A percentile compares a stretch with the other conserved stretches of the same genome.
phyloP scores from a whole-genome alignment of 352 stramenopile species.

The Elongisporangium undulatum region DNA sequence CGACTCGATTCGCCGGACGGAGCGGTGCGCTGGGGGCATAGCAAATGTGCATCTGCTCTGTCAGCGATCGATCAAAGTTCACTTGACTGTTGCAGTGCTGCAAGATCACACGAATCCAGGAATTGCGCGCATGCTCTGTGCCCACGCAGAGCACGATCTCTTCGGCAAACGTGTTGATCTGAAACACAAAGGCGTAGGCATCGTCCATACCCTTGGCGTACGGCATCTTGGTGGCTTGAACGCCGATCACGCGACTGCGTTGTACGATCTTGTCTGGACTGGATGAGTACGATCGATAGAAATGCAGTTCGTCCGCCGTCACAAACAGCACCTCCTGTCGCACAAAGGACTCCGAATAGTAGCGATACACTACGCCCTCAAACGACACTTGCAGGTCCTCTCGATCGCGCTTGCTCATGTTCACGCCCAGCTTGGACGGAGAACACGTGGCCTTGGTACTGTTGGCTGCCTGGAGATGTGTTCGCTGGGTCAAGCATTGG shows the following conservation, averaged over 20 bases:
- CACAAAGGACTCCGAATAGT: slow-evolving; percentile 46
- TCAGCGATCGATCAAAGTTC: slow-evolving; percentile 39
- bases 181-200: slow-evolving; percentile 40
- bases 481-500: slow-evolving; percentile 45
- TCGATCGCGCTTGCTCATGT: slow-evolving; percentile 54
- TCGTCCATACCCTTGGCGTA: slow-evolving; percentile 11
- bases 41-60: slow-evolving; percentile 35
- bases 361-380: slow-evolving; percentile 74
- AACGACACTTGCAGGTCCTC: slow-evolving; percentile 48
- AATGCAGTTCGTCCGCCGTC: slow-evolving; percentile 46
- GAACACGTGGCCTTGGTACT: slow-evolving; percentile 36
- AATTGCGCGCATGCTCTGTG: slow-evolving; percentile 49
- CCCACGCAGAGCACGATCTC: slow-evolving; percentile 72
- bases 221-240: slow-evolving; percentile 30
- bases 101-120: slow-evolving; percentile 58
- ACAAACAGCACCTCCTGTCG: slow-evolving; percentile 74
- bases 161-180: slow-evolving; percentile 71
- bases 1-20: slow-evolving; percentile 41
- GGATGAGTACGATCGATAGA: slow-evolving; percentile 66
- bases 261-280: slow-evolving; percentile 46
- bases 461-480: slow-evolving; percentile 37
- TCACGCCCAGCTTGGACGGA: slow-evolving; percentile 55
- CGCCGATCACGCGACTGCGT: slow-evolving; percentile 43
- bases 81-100: slow-evolving; percentile 44
- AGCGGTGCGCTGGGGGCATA: slow-evolving; percentile 29